Conservation (phyloP, 768 basidiomycete genomes). For the Tulasnella sp. region DNA sequence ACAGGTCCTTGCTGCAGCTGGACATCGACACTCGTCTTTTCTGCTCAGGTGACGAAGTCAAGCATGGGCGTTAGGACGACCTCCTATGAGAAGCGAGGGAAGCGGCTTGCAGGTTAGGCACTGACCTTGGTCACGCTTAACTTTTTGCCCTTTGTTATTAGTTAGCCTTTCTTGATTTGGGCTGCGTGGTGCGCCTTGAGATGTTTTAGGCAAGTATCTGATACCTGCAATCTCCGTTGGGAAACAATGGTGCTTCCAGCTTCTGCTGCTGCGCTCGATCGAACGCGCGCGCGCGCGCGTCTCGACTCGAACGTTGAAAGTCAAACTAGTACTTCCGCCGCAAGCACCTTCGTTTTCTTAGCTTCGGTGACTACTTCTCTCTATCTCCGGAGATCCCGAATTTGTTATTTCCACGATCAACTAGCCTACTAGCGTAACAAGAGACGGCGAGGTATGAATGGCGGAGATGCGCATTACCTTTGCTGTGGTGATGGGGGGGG, state of each 20-base stretch:
- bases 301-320: not conserved
- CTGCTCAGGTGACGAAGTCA: not conserved
- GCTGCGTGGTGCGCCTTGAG: not conserved
- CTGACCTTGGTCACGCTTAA: not conserved
- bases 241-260: conserved; percentile 1
- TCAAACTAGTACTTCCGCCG: too few relatives aligned
- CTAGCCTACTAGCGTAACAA: not conserved
- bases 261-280: not conserved
- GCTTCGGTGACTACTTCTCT: not conserved
- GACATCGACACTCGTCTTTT: not conserved
- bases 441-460: not conserved
- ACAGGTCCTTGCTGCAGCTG: too few relatives aligned
- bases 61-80: not conserved
- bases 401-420: not conserved
- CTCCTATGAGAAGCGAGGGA: not conserved
- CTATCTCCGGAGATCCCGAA: not conserved
- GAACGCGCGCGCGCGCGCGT: not conserved
- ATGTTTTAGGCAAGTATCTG: not conserved
- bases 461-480: not conserved
- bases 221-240: not conserved
- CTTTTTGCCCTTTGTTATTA: not conserved
- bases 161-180: not conserved
- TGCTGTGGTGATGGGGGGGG: not conserved
- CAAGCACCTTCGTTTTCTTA: not conserved
- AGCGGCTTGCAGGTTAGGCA: not conserved